Base-by-base conservation (phyloP, 2,329 filamentous ascomycete species). In the Graphilbum fragrans region DNA sequence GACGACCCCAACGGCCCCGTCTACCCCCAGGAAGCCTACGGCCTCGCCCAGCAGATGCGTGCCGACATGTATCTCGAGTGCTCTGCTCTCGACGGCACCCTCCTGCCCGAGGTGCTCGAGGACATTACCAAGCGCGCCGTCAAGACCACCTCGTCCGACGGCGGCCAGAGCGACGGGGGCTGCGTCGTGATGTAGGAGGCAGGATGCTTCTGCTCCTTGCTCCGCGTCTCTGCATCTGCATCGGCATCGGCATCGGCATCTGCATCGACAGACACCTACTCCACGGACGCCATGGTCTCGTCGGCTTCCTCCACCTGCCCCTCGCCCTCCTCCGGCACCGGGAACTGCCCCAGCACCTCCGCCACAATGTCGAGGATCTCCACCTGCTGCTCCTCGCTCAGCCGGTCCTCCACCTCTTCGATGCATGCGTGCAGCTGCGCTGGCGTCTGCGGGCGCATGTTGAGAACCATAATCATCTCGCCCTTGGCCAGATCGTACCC, bases 381-480 rank as follows among this genome's bases (percentile, higher is more conserved):
- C 44, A 67, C 59, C 49, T 80, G 76, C 56, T 79, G 64, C 36
- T 77, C 70, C 18, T 72, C 69, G 36, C 57, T 64, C 53, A 80
- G 79, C 8, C 80, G 69, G 29, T 67, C 64, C 43, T 72, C 66
- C 63, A 80, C 72, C 48, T 83, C 77, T 57, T 84, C 77, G 27
- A 84, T 64, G 38, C 81, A 65, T 16, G 72, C 72, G 52, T 78
- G 78, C 49, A 84, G 63, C 36, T 70, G 67, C 4, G 70, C 69
- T 23, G 68, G 62, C 22, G 66, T 72, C 19, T 66, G 64, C 0
- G 80, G 80, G 11, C 79, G 69, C 35, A 80, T 60, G 54, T 84
- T 83, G 50, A 82, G 56, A 37, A 83, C 71, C 73, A 81, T 80
- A 53, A 83, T 62, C 41, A 80, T 60, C 58, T 83, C 80, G 41